Percentiles rank a stretch among this genome's conserved stretches.
Evolutionary conservation across 805 yeast genomes (phyloP).

Genomic region (Citeromyces nyonsensis): DNA sequence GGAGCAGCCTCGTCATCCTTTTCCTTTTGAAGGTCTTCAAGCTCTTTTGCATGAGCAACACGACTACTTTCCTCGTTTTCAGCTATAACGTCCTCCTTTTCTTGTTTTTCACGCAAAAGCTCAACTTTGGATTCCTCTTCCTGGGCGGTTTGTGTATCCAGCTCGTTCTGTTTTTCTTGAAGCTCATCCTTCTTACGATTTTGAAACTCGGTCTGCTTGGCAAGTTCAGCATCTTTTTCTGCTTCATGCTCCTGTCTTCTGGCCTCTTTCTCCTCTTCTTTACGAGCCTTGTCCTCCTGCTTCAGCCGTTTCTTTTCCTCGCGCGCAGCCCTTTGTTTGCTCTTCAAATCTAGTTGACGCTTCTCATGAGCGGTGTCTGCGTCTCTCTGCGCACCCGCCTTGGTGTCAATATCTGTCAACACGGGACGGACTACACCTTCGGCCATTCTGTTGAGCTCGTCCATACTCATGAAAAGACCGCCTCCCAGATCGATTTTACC

Average conservation of each 20-base stretch:
- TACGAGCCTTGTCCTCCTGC: slow-evolving; percentile 16
- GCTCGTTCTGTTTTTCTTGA: slow-evolving; percentile 29
- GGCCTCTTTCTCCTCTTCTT: slow-evolving; percentile 14
- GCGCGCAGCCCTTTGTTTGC: slow-evolving; percentile 14
- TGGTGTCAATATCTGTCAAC: slow-evolving; percentile 50
- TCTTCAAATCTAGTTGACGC: slow-evolving; percentile 22
- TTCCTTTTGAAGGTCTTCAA: slow-evolving; percentile 30
- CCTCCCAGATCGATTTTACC: slow-evolving; percentile 75
- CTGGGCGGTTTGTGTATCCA: slow-evolving; percentile 17
- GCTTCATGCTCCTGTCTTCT: slow-evolving; percentile 31
- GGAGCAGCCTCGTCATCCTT: slow-evolving; percentile 41
- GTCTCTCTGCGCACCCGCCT: slow-evolving; percentile 56
- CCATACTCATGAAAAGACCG: slow-evolving; percentile 62
- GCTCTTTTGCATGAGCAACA: slow-evolving; percentile 26
- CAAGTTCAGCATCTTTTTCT: slow-evolving; percentile 27
- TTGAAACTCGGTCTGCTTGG: slow-evolving; percentile 26
- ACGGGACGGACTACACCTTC: slow-evolving; percentile 71
- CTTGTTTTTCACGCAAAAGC: slow-evolving; percentile 23
- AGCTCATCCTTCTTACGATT: slow-evolving; percentile 18
- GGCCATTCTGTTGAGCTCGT: slow-evolving; percentile 73
- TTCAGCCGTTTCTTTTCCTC: slow-evolving; percentile 22
- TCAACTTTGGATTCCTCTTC: slow-evolving; percentile 23
- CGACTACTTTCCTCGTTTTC: slow-evolving; percentile 26
- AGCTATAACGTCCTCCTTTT: slow-evolving; percentile 24
- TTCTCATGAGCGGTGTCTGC: slow-evolving; percentile 28